phyloP scores from a whole-genome alignment of 306 rosid genomes.

The Pachyrhizus erosus region DNA sequence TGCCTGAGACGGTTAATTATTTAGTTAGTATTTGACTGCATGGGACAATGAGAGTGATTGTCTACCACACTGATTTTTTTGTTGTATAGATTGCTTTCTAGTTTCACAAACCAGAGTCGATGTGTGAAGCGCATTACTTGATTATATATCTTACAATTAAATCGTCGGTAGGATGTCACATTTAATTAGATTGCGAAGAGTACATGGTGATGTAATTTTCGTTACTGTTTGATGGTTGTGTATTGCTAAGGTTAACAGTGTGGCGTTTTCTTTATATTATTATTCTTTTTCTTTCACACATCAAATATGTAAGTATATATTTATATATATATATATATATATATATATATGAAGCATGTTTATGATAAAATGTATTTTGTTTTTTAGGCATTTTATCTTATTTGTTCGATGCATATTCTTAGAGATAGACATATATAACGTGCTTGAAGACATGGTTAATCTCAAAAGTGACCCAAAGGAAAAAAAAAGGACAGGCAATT shows the following conservation, averaged over 20 bases:
- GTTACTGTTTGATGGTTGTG: constrained; percentile 7
- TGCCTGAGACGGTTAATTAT: neutral
- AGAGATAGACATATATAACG: neutral
- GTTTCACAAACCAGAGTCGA: neutral
- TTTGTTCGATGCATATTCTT: neutral
- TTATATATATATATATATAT: too few species aligned
- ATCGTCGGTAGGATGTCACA: neutral
- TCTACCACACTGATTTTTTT: neutral
- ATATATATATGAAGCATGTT: neutral
- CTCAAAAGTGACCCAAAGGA: constrained; percentile 10
- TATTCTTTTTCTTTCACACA: neutral
- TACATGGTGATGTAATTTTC: neutral
- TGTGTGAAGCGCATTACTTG: neutral
- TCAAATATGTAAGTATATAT: too few species aligned
- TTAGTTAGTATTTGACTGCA: neutral
- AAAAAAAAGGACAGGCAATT: neutral
- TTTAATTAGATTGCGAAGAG: neutral
- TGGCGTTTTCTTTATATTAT: neutral
- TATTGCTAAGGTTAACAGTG: neutral
- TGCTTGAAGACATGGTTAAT: neutral
- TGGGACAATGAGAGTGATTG: neutral
- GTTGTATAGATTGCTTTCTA: neutral
- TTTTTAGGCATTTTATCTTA: neutral
- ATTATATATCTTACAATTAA: neutral
- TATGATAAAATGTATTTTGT: neutral